phyloP scores from a whole-genome alignment of 2,329 filamentous ascomycete species.

The Fusarium tuaranense region DNA sequence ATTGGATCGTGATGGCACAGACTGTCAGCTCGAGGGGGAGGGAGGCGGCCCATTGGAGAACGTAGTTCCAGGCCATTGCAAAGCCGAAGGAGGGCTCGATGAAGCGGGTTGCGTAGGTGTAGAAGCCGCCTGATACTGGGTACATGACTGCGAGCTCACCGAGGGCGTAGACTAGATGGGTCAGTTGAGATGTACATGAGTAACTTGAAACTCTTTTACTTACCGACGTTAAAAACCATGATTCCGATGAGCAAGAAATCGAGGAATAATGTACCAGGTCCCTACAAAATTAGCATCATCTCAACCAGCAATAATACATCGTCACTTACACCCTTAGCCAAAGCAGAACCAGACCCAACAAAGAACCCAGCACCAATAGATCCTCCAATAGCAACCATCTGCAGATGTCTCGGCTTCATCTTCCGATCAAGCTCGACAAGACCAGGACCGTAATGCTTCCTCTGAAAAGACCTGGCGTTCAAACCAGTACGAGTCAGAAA shows the following conservation, averaged over 20 bases:
- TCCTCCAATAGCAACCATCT: slow-evolving; percentile 73
- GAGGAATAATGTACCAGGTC: slow-evolving; percentile 59
- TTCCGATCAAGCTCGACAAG: slow-evolving; percentile 54
- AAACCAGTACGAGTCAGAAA: slow-evolving; percentile 44
- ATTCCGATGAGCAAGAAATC: slow-evolving; percentile 68
- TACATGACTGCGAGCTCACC: slow-evolving; percentile 72
- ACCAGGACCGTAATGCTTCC: slow-evolving; percentile 40
- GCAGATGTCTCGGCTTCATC: slow-evolving; percentile 68
- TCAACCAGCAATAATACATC: neutral
- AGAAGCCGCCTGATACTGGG: slow-evolving; percentile 71
- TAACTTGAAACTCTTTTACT: neutral
- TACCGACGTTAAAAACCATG: slow-evolving; percentile 69
- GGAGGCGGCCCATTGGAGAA: slow-evolving; percentile 57
- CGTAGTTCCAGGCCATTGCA: slow-evolving; percentile 63
- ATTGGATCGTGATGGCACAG: slow-evolving; percentile 57
- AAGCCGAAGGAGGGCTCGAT: slow-evolving; percentile 69
- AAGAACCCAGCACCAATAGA: slow-evolving; percentile 73
- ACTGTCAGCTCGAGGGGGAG: slow-evolving; percentile 57
- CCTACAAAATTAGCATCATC: slow-evolving; percentile 24
- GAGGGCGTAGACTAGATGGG: slow-evolving; percentile 63
- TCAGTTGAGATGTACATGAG: neutral
- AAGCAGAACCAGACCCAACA: slow-evolving; percentile 67
- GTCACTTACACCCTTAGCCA: slow-evolving; percentile 55
- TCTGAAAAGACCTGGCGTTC: slow-evolving; percentile 37
- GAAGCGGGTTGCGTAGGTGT: slow-evolving; percentile 54